Evolutionary conservation across 2,329 filamentous ascomycete species (phyloP).

Genomic region (Ceratocystis eucalypticola): DNA sequence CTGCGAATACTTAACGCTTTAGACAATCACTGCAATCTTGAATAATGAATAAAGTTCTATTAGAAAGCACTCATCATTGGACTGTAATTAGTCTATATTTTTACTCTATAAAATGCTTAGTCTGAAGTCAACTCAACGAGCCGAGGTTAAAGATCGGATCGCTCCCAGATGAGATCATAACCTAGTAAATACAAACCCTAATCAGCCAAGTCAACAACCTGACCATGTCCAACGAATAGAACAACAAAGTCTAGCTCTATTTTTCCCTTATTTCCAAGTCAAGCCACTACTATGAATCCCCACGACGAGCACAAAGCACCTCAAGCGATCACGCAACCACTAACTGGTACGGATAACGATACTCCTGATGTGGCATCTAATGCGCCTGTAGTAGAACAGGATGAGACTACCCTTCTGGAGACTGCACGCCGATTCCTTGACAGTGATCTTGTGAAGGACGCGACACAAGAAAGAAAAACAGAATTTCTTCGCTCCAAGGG

Average conservation of each 20-base stretch:
- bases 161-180: background rate
- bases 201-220: background rate
- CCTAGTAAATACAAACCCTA: background rate
- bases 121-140: background rate
- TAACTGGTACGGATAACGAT: conserved; percentile 2
- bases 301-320: conserved; percentile 2
- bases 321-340: background rate
- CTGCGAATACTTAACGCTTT: background rate
- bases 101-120: background rate
- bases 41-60: background rate
- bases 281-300: conserved; percentile 10
- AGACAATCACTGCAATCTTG: background rate
- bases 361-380: background rate
- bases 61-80: no score
- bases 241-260: background rate
- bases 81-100: no score
- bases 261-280: background rate
- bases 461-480: conserved; percentile 57
- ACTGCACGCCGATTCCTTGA: conserved; percentile 65
- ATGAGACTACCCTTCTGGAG: conserved; percentile 29
- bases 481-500: conserved; percentile 70
- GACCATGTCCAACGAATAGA: background rate
- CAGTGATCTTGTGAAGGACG: conserved; percentile 56
- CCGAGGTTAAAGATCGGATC: background rate
- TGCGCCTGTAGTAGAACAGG: background rate